A percentile compares a stretch with the other conserved stretches of the same genome.
Evolutionary conservation across 225 moss, liverwort and hornwort genomes (phyloP).

Genomic region (Straminergon stramineum): DNA sequence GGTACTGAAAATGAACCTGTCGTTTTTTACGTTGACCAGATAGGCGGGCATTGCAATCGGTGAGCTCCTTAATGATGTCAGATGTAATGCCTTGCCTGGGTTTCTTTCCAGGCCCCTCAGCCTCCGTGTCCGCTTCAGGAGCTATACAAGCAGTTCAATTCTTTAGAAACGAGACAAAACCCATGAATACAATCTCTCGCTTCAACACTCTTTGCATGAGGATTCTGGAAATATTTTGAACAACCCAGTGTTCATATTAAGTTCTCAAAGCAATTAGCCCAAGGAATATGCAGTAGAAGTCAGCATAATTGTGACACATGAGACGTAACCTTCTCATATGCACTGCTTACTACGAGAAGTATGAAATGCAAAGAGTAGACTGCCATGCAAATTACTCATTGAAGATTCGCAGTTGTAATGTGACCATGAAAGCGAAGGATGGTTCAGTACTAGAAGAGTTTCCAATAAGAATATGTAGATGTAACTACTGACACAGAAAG

Average conservation of each 20-base stretch:
- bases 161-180: background rate
- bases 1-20: constrained; percentile 43
- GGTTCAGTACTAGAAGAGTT: background rate
- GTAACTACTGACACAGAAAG: background rate
- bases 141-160: constrained; percentile 28
- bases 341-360: background rate
- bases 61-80: constrained; percentile 87
- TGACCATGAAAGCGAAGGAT: background rate
- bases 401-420: background rate
- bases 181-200: background rate
- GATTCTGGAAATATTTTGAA: background rate
- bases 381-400: background rate
- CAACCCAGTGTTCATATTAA: background rate
- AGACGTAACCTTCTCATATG: background rate
- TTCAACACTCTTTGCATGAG: background rate
- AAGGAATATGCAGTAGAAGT: background rate
- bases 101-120: constrained; percentile 83
- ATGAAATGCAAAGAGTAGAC: background rate
- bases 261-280: background rate
- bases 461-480: background rate
- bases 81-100: constrained; percentile 82
- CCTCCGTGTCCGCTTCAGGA: constrained; percentile 69
- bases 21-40: constrained; percentile 94
- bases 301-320: background rate
- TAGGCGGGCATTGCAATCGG: constrained; percentile 88